Evolutionary conservation across 805 yeast genomes (phyloP), one percentile per base, ranked within the genome.

Genomic region (Candida corydali): DNA sequence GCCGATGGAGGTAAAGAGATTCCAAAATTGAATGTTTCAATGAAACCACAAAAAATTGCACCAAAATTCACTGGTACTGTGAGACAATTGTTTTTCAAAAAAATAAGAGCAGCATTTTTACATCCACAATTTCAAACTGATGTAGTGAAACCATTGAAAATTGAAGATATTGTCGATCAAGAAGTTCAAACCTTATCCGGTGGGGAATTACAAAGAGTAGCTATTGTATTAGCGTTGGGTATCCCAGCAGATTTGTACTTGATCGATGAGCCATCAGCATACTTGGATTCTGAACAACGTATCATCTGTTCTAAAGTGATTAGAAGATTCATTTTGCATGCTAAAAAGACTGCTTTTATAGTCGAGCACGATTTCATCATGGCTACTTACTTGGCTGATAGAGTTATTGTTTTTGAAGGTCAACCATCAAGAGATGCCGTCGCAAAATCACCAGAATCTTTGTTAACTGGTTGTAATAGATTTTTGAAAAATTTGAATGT

Each of bases 281-380:
- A 93, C 69, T 78, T 93, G 63, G 99, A 93, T 70, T 91, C 98
- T 42, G 99, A 93, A 69, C 99, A 93, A 70, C 97, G 99, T 86
- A 88, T 93, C 57, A 85, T 93, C 50, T 93, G 98, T 75, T 86
- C 98, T 36, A 93, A 93, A 74, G 98, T 93, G 51, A 93, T 93
- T 54, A 85, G 96, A 78, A 83, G 96, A 67, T 93, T 88, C 59
- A 86, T 93, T 56, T 71, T 93, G 61, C 98, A 93, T 61, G 79
- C 96, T 51, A 89, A 91, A 75, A 93, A 91, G 76, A 91, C 98
- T 31, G 98, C 99, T n/a, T 93, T 93, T 63, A 75, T 93, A 54
- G 99, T 93, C 41, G 99, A 93, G 82, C 99, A 93, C 80, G 99
- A 93, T 78, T 93, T 93, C 78, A 93, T 93, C 73, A 93, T 93